Evolutionary conservation across 2,329 filamentous ascomycete genomes (phyloP), one percentile per base, ranked within the genome.

Genomic region (Colletotrichum spinosum): DNA sequence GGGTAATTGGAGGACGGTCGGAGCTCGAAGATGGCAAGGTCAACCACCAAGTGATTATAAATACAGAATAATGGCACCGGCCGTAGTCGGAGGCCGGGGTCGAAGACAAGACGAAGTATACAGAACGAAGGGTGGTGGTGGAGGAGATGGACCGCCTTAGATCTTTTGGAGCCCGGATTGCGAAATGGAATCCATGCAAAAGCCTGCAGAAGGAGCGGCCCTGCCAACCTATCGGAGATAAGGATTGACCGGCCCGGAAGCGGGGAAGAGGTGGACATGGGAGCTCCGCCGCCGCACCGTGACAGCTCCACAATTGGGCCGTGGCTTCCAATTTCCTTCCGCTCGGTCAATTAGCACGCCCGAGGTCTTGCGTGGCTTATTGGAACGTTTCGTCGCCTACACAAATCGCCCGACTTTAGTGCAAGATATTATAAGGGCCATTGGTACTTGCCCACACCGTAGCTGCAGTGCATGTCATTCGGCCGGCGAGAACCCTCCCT

Each of bases 171-270:
- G 58, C 63, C 62, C 52, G 33, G 25, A 66, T 63, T 39, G 63
- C 58, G 63, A 66, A 49, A 63, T 62, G 42, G 46, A 44, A 66
- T 53, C 63, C 63, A 57, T 66, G 63, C 52, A 57, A 63, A 48
- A 51, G 42, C 52, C 37, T 65, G 63, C 58, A 66, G 59, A 46
- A 60, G 17, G 25, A 34, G 45, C 52, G 25, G 25, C 49, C 55
- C 58, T 63, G 46, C 48, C 38, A 41, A 42, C 4, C 37, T 52
- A 33, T 66, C 63, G 58, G 63, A 42, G 58, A 66, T 66, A 66
- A 66, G 63, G 58, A 66, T 66, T 66, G 53, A 42, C 63, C 63
- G 63, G 63, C 48, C 63, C 58, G 58, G 58, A 39, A 62, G 62
- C 62, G 62, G 58, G 52, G 62, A 51, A 51, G 41, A 44, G 8